phyloP scores from a whole-genome alignment of 1,284 basidiomycete species.

The Porogramme epimiltina region DNA sequence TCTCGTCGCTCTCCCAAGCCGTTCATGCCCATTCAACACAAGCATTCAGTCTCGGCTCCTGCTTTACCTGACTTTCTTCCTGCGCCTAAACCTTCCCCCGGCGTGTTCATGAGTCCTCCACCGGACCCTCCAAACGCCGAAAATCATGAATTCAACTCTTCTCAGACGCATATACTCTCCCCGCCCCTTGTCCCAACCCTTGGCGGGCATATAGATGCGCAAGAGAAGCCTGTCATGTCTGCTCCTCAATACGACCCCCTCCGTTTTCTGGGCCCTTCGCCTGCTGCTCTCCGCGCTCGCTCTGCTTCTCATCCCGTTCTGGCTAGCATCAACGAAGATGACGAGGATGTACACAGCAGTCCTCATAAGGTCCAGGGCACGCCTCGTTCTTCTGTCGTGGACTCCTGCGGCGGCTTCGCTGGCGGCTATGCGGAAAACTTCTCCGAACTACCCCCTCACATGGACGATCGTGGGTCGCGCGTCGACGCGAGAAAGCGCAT shows the following conservation, averaged over 20 bases:
- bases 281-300: constrained; percentile 11
- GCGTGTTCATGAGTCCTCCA: constrained; percentile 8
- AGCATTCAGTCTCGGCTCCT: constrained; percentile 11
- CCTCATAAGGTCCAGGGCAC: background rate
- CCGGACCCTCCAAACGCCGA: constrained; percentile 1
- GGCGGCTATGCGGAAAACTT: constrained; percentile 1
- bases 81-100: constrained; percentile 18
- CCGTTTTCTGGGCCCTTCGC: constrained; percentile 9
- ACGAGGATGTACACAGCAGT: constrained; percentile 18
- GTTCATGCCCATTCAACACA: constrained; percentile 14
- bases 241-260: background rate
- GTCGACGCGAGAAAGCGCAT: constrained; percentile 23
- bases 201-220: constrained; percentile 4
- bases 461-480: constrained; percentile 10
- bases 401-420: constrained; percentile 1
- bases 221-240: constrained; percentile 6
- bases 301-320: constrained; percentile 25
- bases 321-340: constrained; percentile 27
- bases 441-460: background rate
- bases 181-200: background rate
- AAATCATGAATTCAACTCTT: constrained; percentile 23
- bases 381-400: background rate
- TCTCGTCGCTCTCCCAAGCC: constrained; percentile 18
- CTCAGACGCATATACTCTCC: constrained; percentile 32
- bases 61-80: constrained; percentile 27